A percentile compares a stretch with the other conserved stretches of the same genome.
phyloP scores from a whole-genome alignment of 257 asterid genomes.

The Solanum lycopersicoides region DNA sequence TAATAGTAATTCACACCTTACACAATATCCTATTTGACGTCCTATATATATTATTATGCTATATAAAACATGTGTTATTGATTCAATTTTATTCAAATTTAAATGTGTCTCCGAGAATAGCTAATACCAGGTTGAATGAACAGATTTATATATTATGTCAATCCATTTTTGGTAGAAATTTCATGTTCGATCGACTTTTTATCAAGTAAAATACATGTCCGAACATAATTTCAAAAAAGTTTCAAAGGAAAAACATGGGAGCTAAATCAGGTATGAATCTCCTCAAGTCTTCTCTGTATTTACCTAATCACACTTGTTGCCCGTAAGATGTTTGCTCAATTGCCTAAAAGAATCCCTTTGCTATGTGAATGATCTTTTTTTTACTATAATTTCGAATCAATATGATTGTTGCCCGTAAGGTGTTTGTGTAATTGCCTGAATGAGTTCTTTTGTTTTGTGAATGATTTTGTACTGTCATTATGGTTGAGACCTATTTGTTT shows the following conservation, averaged over 20 bases:
- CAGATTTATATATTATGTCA: too few species aligned
- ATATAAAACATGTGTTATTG: too few species aligned
- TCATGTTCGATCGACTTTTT: too few species aligned
- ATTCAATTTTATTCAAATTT: too few species aligned
- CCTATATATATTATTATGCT: too few species aligned
- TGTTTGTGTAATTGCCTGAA: neutral
- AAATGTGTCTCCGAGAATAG: too few species aligned
- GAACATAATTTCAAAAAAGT: neutral
- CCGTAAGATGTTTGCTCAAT: neutral
- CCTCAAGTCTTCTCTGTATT: neutral
- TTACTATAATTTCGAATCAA: neutral
- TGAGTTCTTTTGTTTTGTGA: neutral
- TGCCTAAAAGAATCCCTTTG: neutral
- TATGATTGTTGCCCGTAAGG: neutral
- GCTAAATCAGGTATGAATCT: neutral
- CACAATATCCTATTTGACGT: accelerated
- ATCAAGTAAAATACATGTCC: too few species aligned
- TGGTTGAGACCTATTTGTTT: neutral
- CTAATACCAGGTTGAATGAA: too few species aligned
- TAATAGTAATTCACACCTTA: too few species aligned
- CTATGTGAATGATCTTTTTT: neutral
- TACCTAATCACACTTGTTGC: neutral
- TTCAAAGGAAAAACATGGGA: too few species aligned
- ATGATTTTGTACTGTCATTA: neutral
- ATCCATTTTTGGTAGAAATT: too few species aligned